These are phyloP conservation scores for Talaromyces rugulosus DNA, from an alignment of 2,329 filamentous ascomycete genomes.

Conservation along the genomic window DNA sequence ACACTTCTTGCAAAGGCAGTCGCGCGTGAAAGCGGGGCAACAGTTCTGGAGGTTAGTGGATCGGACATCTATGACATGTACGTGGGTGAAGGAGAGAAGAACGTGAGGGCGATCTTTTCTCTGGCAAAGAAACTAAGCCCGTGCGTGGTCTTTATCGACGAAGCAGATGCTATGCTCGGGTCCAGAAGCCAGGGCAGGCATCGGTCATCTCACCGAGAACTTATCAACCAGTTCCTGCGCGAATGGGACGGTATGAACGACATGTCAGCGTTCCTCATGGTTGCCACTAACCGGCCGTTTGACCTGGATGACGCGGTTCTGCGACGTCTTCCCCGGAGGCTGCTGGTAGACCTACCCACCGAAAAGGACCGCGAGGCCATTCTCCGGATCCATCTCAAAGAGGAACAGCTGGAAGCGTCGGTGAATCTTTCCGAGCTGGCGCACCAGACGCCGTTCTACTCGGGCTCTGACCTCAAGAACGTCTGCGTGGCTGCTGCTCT, in stretches of 20 bases:
- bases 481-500: constrained; percentile 48
- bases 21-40: constrained; percentile 62
- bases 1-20: constrained; percentile 61
- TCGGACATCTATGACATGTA: constrained; percentile 95
- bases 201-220: constrained; percentile 72
- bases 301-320: constrained; percentile 69
- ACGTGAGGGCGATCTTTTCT: constrained; percentile 85
- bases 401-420: constrained; percentile 40
- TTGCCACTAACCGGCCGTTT: constrained; percentile 91
- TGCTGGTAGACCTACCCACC: constrained; percentile 48
- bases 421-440: constrained; percentile 42
- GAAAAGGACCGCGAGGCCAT: constrained; percentile 44
- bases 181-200: constrained; percentile 55
- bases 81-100: constrained; percentile 94
- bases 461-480: constrained; percentile 52
- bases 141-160: constrained; percentile 93
- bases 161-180: constrained; percentile 88
- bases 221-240: constrained; percentile 93
- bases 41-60: constrained; percentile 77
- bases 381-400: constrained; percentile 47
- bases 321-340: constrained; percentile 46
- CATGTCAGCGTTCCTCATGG: constrained; percentile 91
- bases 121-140: constrained; percentile 87
- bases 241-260: constrained; percentile 94
- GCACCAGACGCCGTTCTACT: constrained; percentile 45